Percentiles rank a stretch among this genome's conserved stretches.
These are phyloP conservation scores for Penicillium sp. DNA, from an alignment of 2,329 filamentous ascomycete species.

Conservation along the genomic window DNA sequence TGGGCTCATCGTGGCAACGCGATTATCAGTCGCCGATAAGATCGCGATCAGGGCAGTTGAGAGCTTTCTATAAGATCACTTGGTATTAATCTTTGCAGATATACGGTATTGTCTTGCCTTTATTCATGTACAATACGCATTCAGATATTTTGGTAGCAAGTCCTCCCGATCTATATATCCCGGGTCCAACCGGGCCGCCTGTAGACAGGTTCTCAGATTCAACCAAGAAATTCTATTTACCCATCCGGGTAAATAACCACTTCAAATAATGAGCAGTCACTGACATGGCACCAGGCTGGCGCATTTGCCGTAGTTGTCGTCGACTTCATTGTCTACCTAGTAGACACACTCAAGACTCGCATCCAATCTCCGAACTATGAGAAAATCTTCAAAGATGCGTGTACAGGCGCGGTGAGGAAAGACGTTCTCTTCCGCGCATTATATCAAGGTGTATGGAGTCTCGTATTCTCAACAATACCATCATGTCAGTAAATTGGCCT, in stretches of 20 bases:
- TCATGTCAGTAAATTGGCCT: constrained; percentile 62
- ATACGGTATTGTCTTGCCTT: too few relatives aligned
- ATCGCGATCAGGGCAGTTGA: constrained; percentile 3
- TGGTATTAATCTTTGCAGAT: neutral
- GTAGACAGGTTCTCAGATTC: neutral
- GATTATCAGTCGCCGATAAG: constrained; percentile 8
- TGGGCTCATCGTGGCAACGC: constrained; percentile 7
- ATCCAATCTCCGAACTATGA: constrained; percentile 79
- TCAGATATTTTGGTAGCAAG: constrained; percentile 64
- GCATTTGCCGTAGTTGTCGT: constrained; percentile 85
- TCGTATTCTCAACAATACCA: constrained; percentile 86
- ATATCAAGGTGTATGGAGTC: constrained; percentile 86
- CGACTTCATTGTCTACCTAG: constrained; percentile 82
- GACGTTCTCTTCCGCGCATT: constrained; percentile 71
- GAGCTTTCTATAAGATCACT: neutral
- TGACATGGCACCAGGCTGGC: constrained; percentile 67
- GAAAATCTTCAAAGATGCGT: constrained; percentile 66
- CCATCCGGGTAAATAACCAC: too few relatives aligned
- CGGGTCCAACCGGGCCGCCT: too few relatives aligned
- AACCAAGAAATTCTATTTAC: too few relatives aligned
- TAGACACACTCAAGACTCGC: constrained; percentile 89
- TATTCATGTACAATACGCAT: constrained; percentile 57
- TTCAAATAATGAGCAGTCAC: neutral
- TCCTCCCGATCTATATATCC: constrained; percentile 24
- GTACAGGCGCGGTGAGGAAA: constrained; percentile 60